Evolutionary conservation across 768 basidiomycete genomes (phyloP), one percentile per base, ranked within the genome.

Genomic region (Naganishia antarctica): DNA sequence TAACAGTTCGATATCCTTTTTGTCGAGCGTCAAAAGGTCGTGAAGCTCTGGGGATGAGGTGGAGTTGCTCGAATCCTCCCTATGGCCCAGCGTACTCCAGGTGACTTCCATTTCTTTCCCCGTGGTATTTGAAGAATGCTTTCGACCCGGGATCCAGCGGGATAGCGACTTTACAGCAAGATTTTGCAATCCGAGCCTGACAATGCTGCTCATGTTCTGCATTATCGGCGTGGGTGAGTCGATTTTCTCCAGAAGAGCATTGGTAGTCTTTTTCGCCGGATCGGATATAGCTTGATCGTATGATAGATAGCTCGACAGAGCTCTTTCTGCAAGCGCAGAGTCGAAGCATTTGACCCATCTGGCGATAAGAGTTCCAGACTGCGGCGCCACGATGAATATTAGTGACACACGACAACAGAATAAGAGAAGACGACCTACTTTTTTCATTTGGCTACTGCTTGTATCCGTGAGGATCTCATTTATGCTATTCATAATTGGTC

Each of bases 291-390:
- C 37, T 23, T n/a, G 18, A 37, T 6, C 32, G 5, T 18, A 40
- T 25, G 21, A 41, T 11, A 57, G 32, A 16, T 37, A 57, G 21
- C 18, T 32, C 12, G 53, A 57, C 37, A 57, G 31, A 4, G 53
- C 53, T 40, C 34, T n/a, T 41, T 57, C 34, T n/a, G 53, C 53
- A 21, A 57, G 34, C 5, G 53, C 12, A 25, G 53, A 23, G 23
- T 57, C 53, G 26, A 57, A 57, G 37, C 37, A 57, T 25, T 34
- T 12, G 13, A 57, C 53, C 53, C 53, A 57, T 57, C 53, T 37
- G 21, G 15, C 23, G 18, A 41, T 25, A 21, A 57, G 53, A 1
- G 32, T 25, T n/a, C n/a, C n/a, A n/a, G n/a, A n/a, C n/a, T n/a
- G n/a, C n/a, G n/a, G n/a, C n/a, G n/a, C n/a, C n/a, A n/a, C n/a